These are phyloP conservation scores for Coemansia sp. DNA, from an alignment of 192 early-diverging fungal genomes.

Conservation along the genomic window DNA sequence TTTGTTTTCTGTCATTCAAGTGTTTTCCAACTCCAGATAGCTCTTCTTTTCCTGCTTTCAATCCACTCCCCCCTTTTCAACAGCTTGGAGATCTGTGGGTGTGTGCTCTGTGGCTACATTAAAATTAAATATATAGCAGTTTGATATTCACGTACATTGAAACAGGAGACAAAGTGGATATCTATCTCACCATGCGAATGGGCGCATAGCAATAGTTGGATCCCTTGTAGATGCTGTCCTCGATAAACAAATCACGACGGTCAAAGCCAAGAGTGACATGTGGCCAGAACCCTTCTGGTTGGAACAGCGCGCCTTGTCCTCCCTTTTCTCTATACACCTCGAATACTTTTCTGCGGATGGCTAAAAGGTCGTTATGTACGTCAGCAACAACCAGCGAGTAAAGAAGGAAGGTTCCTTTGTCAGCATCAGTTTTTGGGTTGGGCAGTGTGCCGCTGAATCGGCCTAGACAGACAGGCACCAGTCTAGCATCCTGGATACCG, in stretches of 20 bases:
- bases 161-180: not conserved
- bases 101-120: not conserved
- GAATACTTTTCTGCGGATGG: conserved; percentile 59
- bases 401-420: conserved; percentile 21
- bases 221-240: conserved; percentile 72
- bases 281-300: conserved; percentile 63
- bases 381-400: conserved; percentile 57
- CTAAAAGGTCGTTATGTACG: conserved; percentile 42
- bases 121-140: not conserved
- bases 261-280: conserved; percentile 71
- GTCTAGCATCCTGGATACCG: conserved; percentile 59
- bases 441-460: conserved; percentile 51
- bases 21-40: not conserved
- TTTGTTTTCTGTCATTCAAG: not conserved
- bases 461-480: conserved; percentile 65
- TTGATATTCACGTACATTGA: no score
- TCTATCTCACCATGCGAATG: conserved; percentile 21
- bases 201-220: conserved; percentile 65
- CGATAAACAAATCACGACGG: conserved; percentile 63
- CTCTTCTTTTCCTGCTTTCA: no score
- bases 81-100: not conserved
- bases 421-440: conserved; percentile 11
- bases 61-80: no score
- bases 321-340: conserved; percentile 60
- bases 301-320: conserved; percentile 70